Percentiles rank a stretch among this genome's conserved stretches.
These are phyloP conservation scores for Clavispora santaluciae DNA, from an alignment of 805 yeast genomes.

Conservation along the genomic window DNA sequence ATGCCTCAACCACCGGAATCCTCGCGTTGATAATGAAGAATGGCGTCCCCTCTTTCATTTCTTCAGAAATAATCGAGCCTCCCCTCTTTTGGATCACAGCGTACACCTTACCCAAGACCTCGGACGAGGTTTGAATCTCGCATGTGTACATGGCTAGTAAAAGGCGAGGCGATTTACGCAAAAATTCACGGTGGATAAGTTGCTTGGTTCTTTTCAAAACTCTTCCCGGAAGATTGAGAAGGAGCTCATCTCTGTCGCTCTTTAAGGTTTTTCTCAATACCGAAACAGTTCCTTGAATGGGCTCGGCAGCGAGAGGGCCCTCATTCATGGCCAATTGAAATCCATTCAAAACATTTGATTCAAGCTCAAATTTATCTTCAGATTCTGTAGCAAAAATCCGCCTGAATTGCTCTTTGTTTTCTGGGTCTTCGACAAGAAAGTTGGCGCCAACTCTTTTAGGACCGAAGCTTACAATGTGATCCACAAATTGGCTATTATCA, in stretches of 20 bases:
- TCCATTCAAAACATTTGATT: conserved; percentile 70
- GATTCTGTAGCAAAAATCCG: conserved; percentile 18
- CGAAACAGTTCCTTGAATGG: conserved; percentile 74
- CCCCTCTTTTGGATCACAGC: conserved; percentile 87
- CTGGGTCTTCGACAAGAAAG: conserved; percentile 54
- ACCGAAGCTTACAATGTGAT: conserved; percentile 60
- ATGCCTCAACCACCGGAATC: conserved; percentile 92
- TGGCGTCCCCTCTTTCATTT: conserved; percentile 97
- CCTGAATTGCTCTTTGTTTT: conserved; percentile 23
- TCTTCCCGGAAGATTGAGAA: conserved; percentile 59
- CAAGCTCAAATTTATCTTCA: conserved; percentile 33
- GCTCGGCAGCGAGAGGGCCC: conserved; percentile 90
- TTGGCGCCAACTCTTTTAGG: conserved; percentile 76
- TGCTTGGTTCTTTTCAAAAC: conserved; percentile 70
- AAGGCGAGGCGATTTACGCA: conserved; percentile 83
- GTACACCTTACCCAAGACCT: conserved; percentile 91
- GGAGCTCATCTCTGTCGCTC: conserved; percentile 27
- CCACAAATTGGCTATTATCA: conserved; percentile 18
- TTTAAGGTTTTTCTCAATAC: conserved; percentile 26
- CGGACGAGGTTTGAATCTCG: conserved; percentile 93
- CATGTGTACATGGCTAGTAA: conserved; percentile 91
- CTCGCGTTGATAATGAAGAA: conserved; percentile 82
- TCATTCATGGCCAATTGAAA: conserved; percentile 75
- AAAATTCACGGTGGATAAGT: conserved; percentile 61
- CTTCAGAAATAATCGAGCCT: conserved; percentile 84